These are phyloP conservation scores for Candida montana DNA, from an alignment of 805 yeast species.

Conservation along the genomic window DNA sequence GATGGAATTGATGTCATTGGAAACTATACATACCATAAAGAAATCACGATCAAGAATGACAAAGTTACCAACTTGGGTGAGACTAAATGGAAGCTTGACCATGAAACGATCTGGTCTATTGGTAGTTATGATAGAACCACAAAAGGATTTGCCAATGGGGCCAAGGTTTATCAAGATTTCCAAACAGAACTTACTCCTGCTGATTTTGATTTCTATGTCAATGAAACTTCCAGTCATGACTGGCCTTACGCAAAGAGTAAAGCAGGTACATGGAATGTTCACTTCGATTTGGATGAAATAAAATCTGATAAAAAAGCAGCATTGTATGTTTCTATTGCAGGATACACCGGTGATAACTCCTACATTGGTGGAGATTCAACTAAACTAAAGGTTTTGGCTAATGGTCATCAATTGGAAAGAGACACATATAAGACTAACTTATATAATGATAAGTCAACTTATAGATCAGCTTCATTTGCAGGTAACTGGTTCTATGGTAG, in stretches of 20 bases:
- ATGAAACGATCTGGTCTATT: constrained; percentile 4
- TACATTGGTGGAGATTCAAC: constrained; percentile 5
- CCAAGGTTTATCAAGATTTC: constrained; percentile 4
- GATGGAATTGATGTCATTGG: constrained; percentile 4
- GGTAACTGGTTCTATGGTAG: constrained; percentile 5
- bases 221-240: neutral
- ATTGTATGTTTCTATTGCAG: constrained; percentile 4
- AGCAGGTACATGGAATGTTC: constrained; percentile 1
- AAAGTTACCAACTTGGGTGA: neutral
- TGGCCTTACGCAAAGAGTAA: constrained; percentile 5
- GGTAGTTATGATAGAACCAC: constrained; percentile 6
- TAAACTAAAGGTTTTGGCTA: constrained; percentile 1
- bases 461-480: constrained; percentile 5
- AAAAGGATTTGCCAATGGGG: constrained; percentile 3
- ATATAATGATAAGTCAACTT: constrained; percentile 4
- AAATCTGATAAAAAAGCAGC: neutral
- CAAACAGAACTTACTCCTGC: constrained; percentile 4
- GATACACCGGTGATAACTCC: constrained; percentile 4
- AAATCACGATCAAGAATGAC: neutral
- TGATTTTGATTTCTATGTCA: constrained; percentile 1
- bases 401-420: constrained; percentile 3
- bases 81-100: neutral
- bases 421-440: constrained; percentile 3
- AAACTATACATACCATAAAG: constrained; percentile 1
- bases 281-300: constrained; percentile 2